These are phyloP conservation scores for Aspergillus sp. DNA, from an alignment of 2,329 filamentous ascomycete species.

Conservation along the genomic window DNA sequence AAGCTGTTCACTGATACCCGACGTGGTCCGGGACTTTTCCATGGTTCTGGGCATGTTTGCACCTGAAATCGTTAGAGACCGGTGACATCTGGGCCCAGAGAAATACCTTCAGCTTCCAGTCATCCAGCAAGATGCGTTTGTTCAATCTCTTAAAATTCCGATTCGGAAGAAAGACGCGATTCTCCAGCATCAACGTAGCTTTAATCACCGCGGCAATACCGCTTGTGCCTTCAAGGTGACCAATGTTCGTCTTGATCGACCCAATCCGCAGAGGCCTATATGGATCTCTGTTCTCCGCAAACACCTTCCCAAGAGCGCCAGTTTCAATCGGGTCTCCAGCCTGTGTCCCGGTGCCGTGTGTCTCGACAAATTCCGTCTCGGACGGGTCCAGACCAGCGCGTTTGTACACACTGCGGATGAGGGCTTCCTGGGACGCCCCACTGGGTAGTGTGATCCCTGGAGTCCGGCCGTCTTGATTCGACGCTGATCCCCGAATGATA, in stretches of 20 bases:
- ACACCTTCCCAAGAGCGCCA: constrained; percentile 25
- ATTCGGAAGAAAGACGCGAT: constrained; percentile 44
- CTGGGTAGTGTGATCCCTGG: constrained; percentile 47
- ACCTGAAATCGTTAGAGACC: constrained; percentile 6
- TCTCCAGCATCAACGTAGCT: constrained; percentile 43
- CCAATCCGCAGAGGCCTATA: constrained; percentile 18
- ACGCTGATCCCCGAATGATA: constrained; percentile 40
- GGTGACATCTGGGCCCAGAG: neutral
- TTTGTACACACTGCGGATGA: constrained; percentile 33
- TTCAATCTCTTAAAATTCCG: constrained; percentile 42
- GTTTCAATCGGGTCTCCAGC: constrained; percentile 34
- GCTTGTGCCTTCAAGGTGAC: constrained; percentile 23
- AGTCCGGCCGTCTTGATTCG: constrained; percentile 47
- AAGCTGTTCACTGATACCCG: constrained; percentile 40
- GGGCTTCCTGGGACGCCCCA: constrained; percentile 28
- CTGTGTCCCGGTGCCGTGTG: constrained; percentile 34
- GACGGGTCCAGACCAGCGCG: constrained; percentile 23
- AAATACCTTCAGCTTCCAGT: constrained; percentile 36
- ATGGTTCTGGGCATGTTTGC: constrained; percentile 17
- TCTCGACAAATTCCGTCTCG: constrained; percentile 25
- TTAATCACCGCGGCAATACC: constrained; percentile 34
- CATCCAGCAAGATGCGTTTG: constrained; percentile 29
- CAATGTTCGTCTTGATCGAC: constrained; percentile 23
- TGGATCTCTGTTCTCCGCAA: constrained; percentile 16
- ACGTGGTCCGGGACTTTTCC: constrained; percentile 13